A percentile compares a stretch with the other conserved stretches of the same genome.
phyloP scores from a whole-genome alignment of 176 grass and related monocot genomes.

The Microstegium vimineum region DNA sequence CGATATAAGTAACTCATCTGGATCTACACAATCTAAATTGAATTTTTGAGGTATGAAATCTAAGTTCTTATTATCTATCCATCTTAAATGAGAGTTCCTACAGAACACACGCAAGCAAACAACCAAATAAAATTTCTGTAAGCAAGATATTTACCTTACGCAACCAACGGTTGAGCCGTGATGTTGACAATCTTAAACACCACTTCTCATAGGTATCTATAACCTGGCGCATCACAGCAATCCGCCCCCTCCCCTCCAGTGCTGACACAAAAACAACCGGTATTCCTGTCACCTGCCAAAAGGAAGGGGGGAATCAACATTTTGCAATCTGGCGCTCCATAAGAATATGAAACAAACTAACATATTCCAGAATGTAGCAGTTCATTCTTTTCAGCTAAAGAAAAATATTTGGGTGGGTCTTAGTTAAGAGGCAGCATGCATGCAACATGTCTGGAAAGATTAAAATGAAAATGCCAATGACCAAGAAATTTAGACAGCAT shows the following conservation, averaged over 20 bases:
- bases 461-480: neutral
- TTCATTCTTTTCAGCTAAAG: conserved; percentile 1
- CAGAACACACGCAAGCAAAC: neutral
- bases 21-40: conserved; percentile 2
- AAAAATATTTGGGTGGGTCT: neutral
- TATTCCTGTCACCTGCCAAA: conserved; percentile 77
- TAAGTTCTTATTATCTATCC: neutral
- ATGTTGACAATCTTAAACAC: conserved; percentile 91
- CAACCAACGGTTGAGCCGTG: conserved; percentile 88
- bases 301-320: neutral
- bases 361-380: neutral
- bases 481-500: neutral
- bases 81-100: neutral
- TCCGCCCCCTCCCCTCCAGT: conserved; percentile 66
- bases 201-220: conserved; percentile 83
- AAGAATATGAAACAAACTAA: conserved; percentile 17
- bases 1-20: neutral
- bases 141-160: conserved; percentile 59
- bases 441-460: neutral
- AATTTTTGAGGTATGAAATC: neutral
- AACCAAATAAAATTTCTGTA: neutral
- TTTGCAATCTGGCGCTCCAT: neutral
- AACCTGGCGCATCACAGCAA: conserved; percentile 80
- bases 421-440: neutral
- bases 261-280: conserved; percentile 97